Evolutionary conservation across 2,329 filamentous ascomycete genomes (phyloP).

Genomic region (Colletotrichum graminicola): DNA sequence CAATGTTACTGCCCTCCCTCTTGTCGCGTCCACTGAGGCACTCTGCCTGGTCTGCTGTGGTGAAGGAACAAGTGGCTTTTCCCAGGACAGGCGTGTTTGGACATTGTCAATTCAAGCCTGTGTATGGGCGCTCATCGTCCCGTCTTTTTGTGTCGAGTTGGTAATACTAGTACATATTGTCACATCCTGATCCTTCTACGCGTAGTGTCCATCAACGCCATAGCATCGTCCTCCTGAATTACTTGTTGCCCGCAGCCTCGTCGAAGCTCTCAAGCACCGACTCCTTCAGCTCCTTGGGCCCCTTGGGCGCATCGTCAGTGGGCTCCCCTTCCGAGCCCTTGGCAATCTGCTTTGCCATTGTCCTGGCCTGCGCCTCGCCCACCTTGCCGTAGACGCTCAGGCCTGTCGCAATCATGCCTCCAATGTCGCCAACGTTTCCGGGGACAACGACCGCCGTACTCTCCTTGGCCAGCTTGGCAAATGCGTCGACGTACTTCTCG

Average conservation of each 20-base stretch:
- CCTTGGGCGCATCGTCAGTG: conserved; percentile 38
- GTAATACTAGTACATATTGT: conserved; percentile 41
- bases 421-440: conserved; percentile 96
- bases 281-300: conserved; percentile 52
- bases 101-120: conserved; percentile 6
- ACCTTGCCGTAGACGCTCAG: conserved; percentile 97
- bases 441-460: conserved; percentile 96
- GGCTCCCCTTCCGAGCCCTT: conserved; percentile 43
- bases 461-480: conserved; percentile 91
- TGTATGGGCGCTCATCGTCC: conserved; percentile 3
- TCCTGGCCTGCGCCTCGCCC: conserved; percentile 80
- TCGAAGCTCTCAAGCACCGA: conserved; percentile 57
- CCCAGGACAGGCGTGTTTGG: background rate
- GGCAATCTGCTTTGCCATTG: conserved; percentile 66
- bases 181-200: conserved; percentile 29
- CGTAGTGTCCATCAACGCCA: conserved; percentile 28
- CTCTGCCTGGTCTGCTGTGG: background rate
- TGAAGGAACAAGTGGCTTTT: background rate
- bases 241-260: conserved; percentile 51
- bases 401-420: conserved; percentile 95
- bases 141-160: conserved; percentile 27
- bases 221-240: conserved; percentile 32
- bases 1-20: background rate
- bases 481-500: conserved; percentile 98
- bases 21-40: background rate